These are phyloP conservation scores for Jaapia argillacea DNA, from an alignment of 768 basidiomycete genomes.

Conservation along the genomic window DNA sequence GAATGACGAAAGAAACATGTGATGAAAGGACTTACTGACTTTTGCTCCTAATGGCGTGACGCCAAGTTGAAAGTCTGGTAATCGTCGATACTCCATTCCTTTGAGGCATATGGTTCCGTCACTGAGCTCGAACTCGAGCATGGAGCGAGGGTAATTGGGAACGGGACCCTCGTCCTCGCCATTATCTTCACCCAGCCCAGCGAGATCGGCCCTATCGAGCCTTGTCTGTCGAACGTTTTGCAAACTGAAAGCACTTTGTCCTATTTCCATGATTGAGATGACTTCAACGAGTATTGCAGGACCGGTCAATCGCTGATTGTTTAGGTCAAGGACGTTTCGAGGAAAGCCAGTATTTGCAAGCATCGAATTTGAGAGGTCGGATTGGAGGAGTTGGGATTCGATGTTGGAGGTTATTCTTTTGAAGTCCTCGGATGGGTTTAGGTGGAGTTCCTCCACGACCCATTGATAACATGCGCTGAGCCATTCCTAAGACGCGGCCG, in stretches of 20 bases:
- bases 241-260: constrained; percentile 71
- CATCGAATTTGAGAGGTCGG: constrained; percentile 67
- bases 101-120: constrained; percentile 64
- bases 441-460: constrained; percentile 37
- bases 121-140: constrained; percentile 65
- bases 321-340: constrained; percentile 23
- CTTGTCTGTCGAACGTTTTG: constrained; percentile 60
- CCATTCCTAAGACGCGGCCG: constrained; percentile 51
- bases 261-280: constrained; percentile 71
- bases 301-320: constrained; percentile 27
- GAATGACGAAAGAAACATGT: neutral
- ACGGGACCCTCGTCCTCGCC: constrained; percentile 65
- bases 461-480: constrained; percentile 62
- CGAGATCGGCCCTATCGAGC: constrained; percentile 43
- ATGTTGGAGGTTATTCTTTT: constrained; percentile 43
- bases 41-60: constrained; percentile 78
- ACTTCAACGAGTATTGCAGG: constrained; percentile 69
- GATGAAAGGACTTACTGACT: constrained; percentile 27
- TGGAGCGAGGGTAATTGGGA: constrained; percentile 74
- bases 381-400: constrained; percentile 59
- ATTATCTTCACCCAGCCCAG: constrained; percentile 25
- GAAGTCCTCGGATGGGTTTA: constrained; percentile 38
- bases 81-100: constrained; percentile 69
- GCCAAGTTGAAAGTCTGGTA: constrained; percentile 61
- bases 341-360: constrained; percentile 61